Base-by-base conservation (phyloP, 495 filamentous ascomycete species). In the Polyplosphaeria fusca region DNA sequence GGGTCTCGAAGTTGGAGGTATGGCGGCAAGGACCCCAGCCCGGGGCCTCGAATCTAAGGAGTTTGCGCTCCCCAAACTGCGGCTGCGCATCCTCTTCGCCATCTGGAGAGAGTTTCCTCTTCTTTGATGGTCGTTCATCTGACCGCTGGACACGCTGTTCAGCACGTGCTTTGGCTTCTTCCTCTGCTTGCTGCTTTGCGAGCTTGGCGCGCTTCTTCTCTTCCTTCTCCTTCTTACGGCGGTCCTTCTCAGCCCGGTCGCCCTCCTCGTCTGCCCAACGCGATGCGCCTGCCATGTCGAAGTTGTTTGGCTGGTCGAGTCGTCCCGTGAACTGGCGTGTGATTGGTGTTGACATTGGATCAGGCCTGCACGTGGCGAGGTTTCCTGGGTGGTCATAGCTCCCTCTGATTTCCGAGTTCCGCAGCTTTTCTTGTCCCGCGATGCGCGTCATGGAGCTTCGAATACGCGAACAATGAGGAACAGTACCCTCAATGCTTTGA, bases 221-320 rank as follows among this genome's bases (percentile, higher is more conserved):
- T 69, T 96, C 92, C 72, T 94, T 96, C 65, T 95, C 91, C 60
- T 79, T 78, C 74, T 88, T 94, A 38, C 81, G 78, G 65, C 85
- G 82, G 16, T 85, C 86, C 58, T 88, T 78, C 9, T 59, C 61
- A 13, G 80, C 86, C 23, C 83, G 80, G 52, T 92, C 87, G 58
- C 89, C 89, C 52, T 82, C 85, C 50, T 86, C 82, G 66, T 89
- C 78, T 54, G 87, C 89, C 93, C 93, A 98, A 65, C 93, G 84
- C 38, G 92, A 96, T 71, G 51, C 51, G n/a, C 47, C 30, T 25
- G 47, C 35, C 38, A 44, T 18, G 5, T 42, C 9, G 9, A 20
- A 19, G 5, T 42, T 19, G 11, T 42, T 42, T 19, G 7, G 7
- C 30, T 35, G 30, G 7, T 14, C 30, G 20, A 42, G 19, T 5